Evolutionary conservation across 768 basidiomycete species (phyloP).

Genomic region (Goffeauzyma gilvescens): DNA sequence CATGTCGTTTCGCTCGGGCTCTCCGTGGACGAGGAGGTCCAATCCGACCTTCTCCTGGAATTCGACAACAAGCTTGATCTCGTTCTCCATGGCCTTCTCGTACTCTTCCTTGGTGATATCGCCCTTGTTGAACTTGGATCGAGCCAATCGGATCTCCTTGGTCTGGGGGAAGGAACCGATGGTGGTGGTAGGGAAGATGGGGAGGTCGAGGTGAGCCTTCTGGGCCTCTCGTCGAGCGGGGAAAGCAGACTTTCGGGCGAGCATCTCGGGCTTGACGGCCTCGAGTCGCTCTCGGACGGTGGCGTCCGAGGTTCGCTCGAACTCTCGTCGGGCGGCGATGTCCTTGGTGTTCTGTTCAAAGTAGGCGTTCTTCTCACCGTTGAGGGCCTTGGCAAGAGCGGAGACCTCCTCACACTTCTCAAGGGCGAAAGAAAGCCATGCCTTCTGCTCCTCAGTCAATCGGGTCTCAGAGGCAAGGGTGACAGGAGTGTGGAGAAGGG

Average conservation of each 20-base stretch:
- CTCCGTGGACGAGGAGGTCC: conserved; percentile 94
- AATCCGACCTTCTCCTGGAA: conserved; percentile 96
- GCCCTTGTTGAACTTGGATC: conserved; percentile 81
- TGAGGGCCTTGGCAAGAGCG: conserved; percentile 62
- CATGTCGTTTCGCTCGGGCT: conserved; percentile 99
- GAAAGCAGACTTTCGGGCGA: conserved; percentile 79
- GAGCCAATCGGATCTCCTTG: conserved; percentile 92
- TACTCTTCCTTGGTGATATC: conserved; percentile 73
- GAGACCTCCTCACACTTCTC: conserved; percentile 90
- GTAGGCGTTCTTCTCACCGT: conserved; percentile 59
- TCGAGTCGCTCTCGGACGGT: conserved; percentile 87
- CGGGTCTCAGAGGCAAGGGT: conserved; percentile 82
- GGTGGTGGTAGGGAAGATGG: conserved; percentile 95
- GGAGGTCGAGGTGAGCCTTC: conserved; percentile 68
- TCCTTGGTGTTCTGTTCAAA: conserved; percentile 76
- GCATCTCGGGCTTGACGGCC: conserved; percentile 65
- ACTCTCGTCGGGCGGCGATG: conserved; percentile 82
- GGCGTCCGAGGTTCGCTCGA: conserved; percentile 82
- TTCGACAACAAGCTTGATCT: conserved; percentile 74
- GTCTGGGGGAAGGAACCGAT: conserved; percentile 99
- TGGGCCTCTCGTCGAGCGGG: conserved; percentile 69
- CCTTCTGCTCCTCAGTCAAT: conserved; percentile 68
- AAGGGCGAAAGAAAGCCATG: conserved; percentile 96
- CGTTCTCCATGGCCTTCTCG: conserved; percentile 95
- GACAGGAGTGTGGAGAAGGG: conserved; percentile 94